These are phyloP conservation scores for Musa acuminata DNA, from an alignment of 176 grass and related monocot species.

Conservation along the genomic window DNA sequence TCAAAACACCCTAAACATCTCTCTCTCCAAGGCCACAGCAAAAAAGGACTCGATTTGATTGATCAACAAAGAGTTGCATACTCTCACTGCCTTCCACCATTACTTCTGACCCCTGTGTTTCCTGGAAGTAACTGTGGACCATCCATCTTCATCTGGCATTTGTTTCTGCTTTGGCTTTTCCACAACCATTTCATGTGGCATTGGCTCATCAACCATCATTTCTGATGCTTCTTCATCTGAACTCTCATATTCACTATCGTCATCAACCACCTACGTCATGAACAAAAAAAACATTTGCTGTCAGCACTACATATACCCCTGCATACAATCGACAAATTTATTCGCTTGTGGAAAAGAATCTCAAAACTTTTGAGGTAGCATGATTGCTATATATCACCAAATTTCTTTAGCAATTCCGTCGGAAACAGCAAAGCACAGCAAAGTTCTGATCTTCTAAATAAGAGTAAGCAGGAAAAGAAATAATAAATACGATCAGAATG, in stretches of 20 bases:
- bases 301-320: background rate
- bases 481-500: too few relatives aligned
- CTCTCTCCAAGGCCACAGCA: too few relatives aligned
- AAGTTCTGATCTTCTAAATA: background rate
- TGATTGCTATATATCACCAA: too few relatives aligned
- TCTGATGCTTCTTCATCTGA: conserved; percentile 28
- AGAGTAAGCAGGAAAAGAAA: background rate
- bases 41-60: background rate
- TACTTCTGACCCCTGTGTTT: conserved; percentile 33
- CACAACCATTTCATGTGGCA: conserved; percentile 28
- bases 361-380: background rate
- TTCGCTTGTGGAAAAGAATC: background rate
- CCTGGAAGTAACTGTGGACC: conserved; percentile 58
- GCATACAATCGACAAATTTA: background rate
- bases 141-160: conserved; percentile 58
- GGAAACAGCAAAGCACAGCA: background rate
- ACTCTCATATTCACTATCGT: conserved; percentile 30
- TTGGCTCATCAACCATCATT: conserved; percentile 27
- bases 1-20: too few relatives aligned
- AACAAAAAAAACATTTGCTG: background rate
- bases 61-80: background rate
- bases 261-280: conserved; percentile 15
- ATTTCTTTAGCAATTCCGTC: too few relatives aligned
- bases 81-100: background rate
- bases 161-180: conserved; percentile 35